Percentiles rank a stretch among this genome's conserved stretches.
Evolutionary conservation across 2,329 filamentous ascomycete species (phyloP).

Genomic region (Arthrinium phaeospermum): DNA sequence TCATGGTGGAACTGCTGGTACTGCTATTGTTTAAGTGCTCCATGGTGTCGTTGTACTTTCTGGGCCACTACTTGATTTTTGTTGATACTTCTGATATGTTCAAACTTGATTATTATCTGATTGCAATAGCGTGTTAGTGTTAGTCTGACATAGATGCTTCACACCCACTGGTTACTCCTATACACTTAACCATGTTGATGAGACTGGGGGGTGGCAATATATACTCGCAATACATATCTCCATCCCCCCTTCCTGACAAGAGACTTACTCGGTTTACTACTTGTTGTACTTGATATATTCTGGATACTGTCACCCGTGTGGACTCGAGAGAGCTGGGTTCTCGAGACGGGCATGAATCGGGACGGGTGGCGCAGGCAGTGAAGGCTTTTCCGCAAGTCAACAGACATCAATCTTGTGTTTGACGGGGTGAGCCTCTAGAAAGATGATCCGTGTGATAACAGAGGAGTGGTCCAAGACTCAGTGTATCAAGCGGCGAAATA

Average conservation of each 20-base stretch:
- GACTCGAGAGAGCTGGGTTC: constrained; percentile 59
- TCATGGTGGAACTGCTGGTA: constrained; percentile 27
- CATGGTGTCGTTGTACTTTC: constrained; percentile 45
- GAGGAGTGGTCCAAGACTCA: constrained; percentile 26
- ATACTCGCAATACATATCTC: neutral
- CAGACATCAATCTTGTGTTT: constrained; percentile 60
- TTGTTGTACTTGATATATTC: constrained; percentile 60
- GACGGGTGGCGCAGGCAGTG: constrained; percentile 62
- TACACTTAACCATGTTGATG: neutral
- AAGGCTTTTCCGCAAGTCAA: constrained; percentile 61
- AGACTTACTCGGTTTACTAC: constrained; percentile 40
- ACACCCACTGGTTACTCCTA: neutral
- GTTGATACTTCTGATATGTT: constrained; percentile 1
- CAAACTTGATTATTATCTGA: constrained; percentile 21
- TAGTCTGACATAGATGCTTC: neutral
- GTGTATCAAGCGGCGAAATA: constrained; percentile 18
- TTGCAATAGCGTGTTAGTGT: neutral
- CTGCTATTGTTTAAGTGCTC: constrained; percentile 43
- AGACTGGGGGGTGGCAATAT: neutral
- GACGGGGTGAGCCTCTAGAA: constrained; percentile 29
- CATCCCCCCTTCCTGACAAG: neutral
- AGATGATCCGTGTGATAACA: neutral
- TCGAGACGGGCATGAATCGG: constrained; percentile 63
- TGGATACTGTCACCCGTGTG: constrained; percentile 64
- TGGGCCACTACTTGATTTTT: constrained; percentile 16